Conservation (phyloP, 2,329 filamentous ascomycete species). For the Aspergillus sojae region DNA sequence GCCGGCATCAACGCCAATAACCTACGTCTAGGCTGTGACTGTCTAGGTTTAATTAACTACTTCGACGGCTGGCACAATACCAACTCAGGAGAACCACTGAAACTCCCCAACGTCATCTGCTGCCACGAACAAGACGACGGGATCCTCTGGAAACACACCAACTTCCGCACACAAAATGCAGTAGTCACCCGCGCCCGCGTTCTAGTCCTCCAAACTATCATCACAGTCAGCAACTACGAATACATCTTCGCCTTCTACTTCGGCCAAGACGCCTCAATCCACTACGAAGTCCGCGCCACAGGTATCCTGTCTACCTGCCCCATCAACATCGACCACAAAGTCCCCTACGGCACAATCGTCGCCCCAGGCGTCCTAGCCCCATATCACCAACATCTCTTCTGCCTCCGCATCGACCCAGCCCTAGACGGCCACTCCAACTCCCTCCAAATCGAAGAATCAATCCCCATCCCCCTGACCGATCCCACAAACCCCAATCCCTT, state of each 20-base stretch:
- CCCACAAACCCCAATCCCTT: constrained; percentile 49
- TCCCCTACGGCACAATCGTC: constrained; percentile 44
- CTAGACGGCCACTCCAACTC: constrained; percentile 48
- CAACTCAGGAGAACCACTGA: constrained; percentile 36
- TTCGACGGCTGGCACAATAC: constrained; percentile 45
- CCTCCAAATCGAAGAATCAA: constrained; percentile 57
- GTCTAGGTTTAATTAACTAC: constrained; percentile 48
- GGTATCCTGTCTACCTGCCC: constrained; percentile 49
- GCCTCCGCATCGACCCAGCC: constrained; percentile 47
- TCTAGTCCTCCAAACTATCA: constrained; percentile 43
- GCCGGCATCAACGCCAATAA: constrained; percentile 49
- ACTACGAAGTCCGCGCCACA: constrained; percentile 48
- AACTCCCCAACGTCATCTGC: constrained; percentile 47
- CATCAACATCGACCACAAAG: constrained; percentile 37
- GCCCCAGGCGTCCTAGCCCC: constrained; percentile 47
- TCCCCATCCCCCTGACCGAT: constrained; percentile 57
- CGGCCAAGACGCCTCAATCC: constrained; percentile 43
- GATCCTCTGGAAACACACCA: constrained; percentile 47
- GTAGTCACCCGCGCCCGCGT: constrained; percentile 37
- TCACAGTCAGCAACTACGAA: constrained; percentile 49
- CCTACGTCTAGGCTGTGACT: constrained; percentile 46
- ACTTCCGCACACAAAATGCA: constrained; percentile 39
- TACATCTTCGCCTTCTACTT: constrained; percentile 50
- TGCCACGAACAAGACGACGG: constrained; percentile 45
- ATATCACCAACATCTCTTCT: constrained; percentile 50